Conservation (phyloP, 1,284 basidiomycete species). For the Garcileccinum viscosum region DNA sequence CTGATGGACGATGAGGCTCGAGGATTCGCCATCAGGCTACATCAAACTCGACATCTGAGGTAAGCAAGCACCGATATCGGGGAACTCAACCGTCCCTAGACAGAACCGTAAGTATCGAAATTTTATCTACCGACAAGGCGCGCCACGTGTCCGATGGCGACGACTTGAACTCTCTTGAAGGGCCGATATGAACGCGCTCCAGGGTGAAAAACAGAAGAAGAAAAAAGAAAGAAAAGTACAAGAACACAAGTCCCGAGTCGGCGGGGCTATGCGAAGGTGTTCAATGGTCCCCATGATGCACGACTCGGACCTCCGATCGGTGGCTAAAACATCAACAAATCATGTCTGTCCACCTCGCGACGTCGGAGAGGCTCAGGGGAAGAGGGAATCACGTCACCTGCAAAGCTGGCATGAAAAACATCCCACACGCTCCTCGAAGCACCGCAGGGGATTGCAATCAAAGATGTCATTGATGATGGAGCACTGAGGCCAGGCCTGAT, state of each 20-base stretch:
- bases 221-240: background rate
- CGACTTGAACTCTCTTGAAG: background rate
- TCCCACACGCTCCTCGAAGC: background rate
- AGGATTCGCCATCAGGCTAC: background rate
- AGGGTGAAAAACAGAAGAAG: background rate
- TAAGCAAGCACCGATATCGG: background rate
- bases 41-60: background rate
- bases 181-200: slow-evolving; percentile 6
- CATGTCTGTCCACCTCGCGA: background rate
- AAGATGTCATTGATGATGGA: background rate
- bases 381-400: background rate
- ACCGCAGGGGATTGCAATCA: background rate
- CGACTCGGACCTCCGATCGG: background rate
- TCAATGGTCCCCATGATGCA: background rate
- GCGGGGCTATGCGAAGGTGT: background rate
- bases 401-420: slow-evolving; percentile 2
- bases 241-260: background rate
- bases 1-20: background rate
- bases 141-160: slow-evolving; percentile 4
- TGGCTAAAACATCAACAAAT: background rate
- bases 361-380: background rate
- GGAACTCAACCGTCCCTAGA: background rate
- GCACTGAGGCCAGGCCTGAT: background rate
- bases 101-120: background rate
- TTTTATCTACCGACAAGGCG: background rate